phyloP scores from a whole-genome alignment of 1,139 yeast genomes.

The Candida sojae region DNA sequence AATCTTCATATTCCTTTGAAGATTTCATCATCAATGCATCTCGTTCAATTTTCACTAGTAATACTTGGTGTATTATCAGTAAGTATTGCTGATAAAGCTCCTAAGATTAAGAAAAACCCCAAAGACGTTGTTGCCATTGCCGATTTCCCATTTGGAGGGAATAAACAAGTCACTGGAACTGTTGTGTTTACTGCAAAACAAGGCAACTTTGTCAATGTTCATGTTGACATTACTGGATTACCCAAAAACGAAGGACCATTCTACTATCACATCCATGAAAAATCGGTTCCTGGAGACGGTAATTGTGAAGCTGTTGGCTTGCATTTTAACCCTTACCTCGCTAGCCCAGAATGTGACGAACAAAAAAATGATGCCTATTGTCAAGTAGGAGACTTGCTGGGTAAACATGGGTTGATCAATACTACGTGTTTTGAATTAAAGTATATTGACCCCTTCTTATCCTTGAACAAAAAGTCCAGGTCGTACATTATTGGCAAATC shows the following conservation, averaged over 20 bases:
- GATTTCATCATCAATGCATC: constrained; percentile 1
- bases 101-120: constrained; percentile 42
- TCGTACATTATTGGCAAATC: constrained; percentile 55
- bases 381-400: constrained; percentile 64
- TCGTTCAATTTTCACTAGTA: neutral
- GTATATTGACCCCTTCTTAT: constrained; percentile 55
- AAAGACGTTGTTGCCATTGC: constrained; percentile 55
- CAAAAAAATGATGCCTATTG: constrained; percentile 53
- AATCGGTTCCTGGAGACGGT: constrained; percentile 43
- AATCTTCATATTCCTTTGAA: constrained; percentile 13
- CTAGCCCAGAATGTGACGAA: constrained; percentile 43
- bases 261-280: constrained; percentile 57
- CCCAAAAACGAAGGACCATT: constrained; percentile 62
- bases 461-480: constrained; percentile 48
- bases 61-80: constrained; percentile 4
- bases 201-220: constrained; percentile 55
- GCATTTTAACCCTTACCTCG: constrained; percentile 57
- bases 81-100: constrained; percentile 27
- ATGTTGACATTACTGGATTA: constrained; percentile 59
- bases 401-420: constrained; percentile 61
- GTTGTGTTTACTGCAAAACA: constrained; percentile 49
- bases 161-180: constrained; percentile 45
- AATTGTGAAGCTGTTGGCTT: constrained; percentile 51
- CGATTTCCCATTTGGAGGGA: constrained; percentile 52
- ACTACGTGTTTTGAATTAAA: constrained; percentile 56